Conservation (phyloP, 768 basidiomycete species). For the Clitopilus hobsonii region DNA sequence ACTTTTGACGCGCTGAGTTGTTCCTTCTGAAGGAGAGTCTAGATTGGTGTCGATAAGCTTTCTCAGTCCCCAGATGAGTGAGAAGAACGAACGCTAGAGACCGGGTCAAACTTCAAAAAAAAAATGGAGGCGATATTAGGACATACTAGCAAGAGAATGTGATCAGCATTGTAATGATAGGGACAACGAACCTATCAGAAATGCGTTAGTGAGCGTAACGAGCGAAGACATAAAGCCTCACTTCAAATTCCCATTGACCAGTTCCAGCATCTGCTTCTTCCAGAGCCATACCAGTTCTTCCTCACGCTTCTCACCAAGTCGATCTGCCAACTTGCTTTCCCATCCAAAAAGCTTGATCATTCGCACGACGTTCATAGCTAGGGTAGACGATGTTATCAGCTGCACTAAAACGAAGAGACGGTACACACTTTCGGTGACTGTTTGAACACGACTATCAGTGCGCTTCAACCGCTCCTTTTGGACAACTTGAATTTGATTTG, state of each 20-base stretch:
- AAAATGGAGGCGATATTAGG: constrained; percentile 8
- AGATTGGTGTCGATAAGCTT: background rate
- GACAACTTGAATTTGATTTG: constrained; percentile 40
- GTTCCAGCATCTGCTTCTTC: constrained; percentile 45
- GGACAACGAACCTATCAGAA: constrained; percentile 46
- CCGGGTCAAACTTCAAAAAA: background rate
- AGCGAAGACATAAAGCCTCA: constrained; percentile 17
- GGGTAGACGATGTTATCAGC: constrained; percentile 15
- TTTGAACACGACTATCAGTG: constrained; percentile 55
- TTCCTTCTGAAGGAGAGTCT: constrained; percentile 37
- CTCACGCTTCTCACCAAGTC: constrained; percentile 45
- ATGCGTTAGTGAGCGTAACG: background rate
- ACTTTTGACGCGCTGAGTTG: constrained; percentile 38
- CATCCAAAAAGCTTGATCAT: constrained; percentile 74
- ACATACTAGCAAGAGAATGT: constrained; percentile 59
- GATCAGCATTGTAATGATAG: constrained; percentile 55
- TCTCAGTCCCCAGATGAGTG: background rate
- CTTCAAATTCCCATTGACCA: constrained; percentile 41
- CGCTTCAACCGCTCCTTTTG: constrained; percentile 48
- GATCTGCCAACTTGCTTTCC: constrained; percentile 45
- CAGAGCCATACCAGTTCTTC: constrained; percentile 54
- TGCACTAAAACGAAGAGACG: constrained; percentile 41
- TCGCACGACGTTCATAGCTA: constrained; percentile 52
- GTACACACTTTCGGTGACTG: constrained; percentile 55
- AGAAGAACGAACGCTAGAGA: background rate